phyloP scores from a whole-genome alignment of 202 grass and related monocot genomes.

The Schoenoplectus triqueter region DNA sequence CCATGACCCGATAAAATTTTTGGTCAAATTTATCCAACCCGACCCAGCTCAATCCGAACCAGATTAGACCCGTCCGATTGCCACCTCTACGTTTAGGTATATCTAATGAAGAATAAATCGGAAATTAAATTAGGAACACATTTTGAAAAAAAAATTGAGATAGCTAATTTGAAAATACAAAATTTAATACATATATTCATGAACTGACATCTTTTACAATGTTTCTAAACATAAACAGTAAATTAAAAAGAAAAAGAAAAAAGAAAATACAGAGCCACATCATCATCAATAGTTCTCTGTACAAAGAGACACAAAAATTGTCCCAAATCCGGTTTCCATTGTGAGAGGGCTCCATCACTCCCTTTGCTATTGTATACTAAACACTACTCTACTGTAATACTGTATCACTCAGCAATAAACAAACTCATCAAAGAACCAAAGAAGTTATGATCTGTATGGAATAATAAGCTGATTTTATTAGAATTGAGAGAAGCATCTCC shows the following conservation, averaged over 20 bases:
- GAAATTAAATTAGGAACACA: conserved; percentile 7
- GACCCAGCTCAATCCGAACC: no score
- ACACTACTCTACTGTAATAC: conserved; percentile 35
- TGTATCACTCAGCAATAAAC: conserved; percentile 33
- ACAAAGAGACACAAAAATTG: conserved; percentile 46
- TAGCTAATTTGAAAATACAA: conserved; percentile 22
- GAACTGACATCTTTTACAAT: conserved; percentile 30
- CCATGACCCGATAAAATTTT: no score
- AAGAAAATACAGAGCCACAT: conserved; percentile 30
- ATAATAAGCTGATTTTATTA: conserved; percentile 42
- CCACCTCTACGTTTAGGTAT: neutral
- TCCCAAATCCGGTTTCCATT: conserved; percentile 37
- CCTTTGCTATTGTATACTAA: conserved; percentile 37
- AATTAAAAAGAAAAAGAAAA: conserved; percentile 27
- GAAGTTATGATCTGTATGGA: conserved; percentile 33
- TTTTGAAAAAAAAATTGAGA: conserved; percentile 21
- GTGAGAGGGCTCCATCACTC: conserved; percentile 38
- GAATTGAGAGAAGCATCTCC: conserved; percentile 69
- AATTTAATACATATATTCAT: conserved; percentile 25
- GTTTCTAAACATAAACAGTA: conserved; percentile 32
- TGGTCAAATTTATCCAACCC: no score
- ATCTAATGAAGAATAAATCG: neutral
- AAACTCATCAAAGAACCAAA: conserved; percentile 39
- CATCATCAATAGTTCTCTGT: conserved; percentile 40
- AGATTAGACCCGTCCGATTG: no score